Evolutionary conservation across 1,139 yeast species (phyloP).

Genomic region (Ogataea hybrid): DNA sequence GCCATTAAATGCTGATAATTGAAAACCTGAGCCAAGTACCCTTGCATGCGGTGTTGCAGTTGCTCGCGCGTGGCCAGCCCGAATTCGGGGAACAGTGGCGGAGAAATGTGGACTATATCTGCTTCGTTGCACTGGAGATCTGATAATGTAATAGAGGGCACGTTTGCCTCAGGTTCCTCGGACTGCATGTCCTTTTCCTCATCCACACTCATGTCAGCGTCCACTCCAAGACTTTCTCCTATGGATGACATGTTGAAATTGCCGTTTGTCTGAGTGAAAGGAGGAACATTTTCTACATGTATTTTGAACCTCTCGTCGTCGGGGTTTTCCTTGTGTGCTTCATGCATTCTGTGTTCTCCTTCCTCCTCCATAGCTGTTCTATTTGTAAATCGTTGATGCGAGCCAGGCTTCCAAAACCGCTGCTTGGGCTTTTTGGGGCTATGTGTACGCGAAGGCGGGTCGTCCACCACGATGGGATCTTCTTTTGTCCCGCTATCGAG

Average conservation of each 20-base stretch:
- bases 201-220: constrained; percentile 7
- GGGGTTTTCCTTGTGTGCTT: neutral
- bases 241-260: constrained; percentile 37
- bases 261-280: constrained; percentile 41
- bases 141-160: constrained; percentile 15
- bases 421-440: constrained; percentile 8
- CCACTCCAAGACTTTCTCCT: constrained; percentile 15
- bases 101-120: constrained; percentile 12
- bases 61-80: neutral
- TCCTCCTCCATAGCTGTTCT: constrained; percentile 11
- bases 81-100: constrained; percentile 20
- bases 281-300: constrained; percentile 33
- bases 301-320: constrained; percentile 7
- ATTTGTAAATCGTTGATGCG: constrained; percentile 1
- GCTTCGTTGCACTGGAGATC: constrained; percentile 24
- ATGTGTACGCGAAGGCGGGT: constrained; percentile 1
- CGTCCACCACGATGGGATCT: constrained; percentile 25
- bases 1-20: constrained; percentile 27
- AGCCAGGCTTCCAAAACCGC: constrained; percentile 8
- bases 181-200: constrained; percentile 16
- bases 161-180: constrained; percentile 7
- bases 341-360: neutral
- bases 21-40: constrained; percentile 28
- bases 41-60: constrained; percentile 10
- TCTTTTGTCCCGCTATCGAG: constrained; percentile 25